Evolutionary conservation across 1,284 basidiomycete genomes (phyloP).

Genomic region (Leccinum fallax): DNA sequence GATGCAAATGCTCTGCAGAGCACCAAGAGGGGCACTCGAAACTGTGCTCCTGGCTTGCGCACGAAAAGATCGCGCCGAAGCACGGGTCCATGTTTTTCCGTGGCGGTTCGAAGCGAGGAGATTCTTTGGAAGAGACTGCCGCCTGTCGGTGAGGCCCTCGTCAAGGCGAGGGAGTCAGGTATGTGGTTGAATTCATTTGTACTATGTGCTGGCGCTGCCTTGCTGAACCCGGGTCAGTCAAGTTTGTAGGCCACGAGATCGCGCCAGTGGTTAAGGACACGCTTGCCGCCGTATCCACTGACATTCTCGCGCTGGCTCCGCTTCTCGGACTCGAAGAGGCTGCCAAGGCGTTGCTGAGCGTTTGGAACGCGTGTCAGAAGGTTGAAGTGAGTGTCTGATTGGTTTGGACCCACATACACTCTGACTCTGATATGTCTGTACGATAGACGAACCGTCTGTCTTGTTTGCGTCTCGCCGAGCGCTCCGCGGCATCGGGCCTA

Average conservation of each 20-base stretch:
- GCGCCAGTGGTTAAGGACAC: constrained; percentile 28
- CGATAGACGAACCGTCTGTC: constrained; percentile 56
- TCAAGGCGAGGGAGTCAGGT: constrained; percentile 28
- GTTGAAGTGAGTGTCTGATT: constrained; percentile 57
- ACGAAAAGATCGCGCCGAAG: constrained; percentile 12
- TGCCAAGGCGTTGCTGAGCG: constrained; percentile 52
- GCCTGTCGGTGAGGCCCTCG: constrained; percentile 26
- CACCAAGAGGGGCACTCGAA: background rate
- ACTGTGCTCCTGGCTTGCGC: background rate
- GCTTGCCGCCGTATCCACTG: constrained; percentile 28
- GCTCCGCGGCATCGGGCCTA: constrained; percentile 43
- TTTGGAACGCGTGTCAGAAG: constrained; percentile 61
- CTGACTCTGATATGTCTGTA: background rate
- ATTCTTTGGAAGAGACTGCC: constrained; percentile 12
- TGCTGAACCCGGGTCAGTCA: constrained; percentile 14
- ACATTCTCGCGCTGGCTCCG: constrained; percentile 57
- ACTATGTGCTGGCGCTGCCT: background rate
- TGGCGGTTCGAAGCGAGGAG: constrained; percentile 10
- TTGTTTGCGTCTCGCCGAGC: constrained; percentile 52
- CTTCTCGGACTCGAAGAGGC: constrained; percentile 56
- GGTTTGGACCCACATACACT: background rate
- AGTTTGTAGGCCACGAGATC: constrained; percentile 25
- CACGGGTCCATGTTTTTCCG: constrained; percentile 21
- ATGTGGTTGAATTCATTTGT: background rate
- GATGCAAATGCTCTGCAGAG: background rate